Evolutionary conservation across 768 basidiomycete species (phyloP), one percentile per base, ranked within the genome.

Genomic region (Gyrodon lividus): DNA sequence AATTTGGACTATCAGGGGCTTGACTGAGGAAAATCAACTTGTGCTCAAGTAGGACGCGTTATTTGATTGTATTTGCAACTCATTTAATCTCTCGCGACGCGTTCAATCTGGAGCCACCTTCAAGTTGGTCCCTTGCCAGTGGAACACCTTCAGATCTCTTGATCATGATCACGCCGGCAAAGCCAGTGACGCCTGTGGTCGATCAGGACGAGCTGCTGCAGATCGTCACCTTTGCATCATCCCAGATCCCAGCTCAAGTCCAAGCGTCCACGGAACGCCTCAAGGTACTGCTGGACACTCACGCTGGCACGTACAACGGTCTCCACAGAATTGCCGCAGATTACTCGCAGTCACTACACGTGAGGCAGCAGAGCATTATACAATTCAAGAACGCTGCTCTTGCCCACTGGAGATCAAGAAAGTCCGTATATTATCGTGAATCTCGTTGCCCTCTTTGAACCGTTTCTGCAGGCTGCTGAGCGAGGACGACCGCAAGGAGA

Each of bases 351-450:
- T 84, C 88, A 13, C 66, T 87, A 33, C 72, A 72, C 14, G 78
- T 93, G 44, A 82, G 92, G 37, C 80, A 88, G 58, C 88, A 89
- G 65, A 83, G 87, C 22, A 89, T 92, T 56, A 87, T 95, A 49
- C 91, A 92, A 62, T 88, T 94, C 73, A 95, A 95, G 72, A 95
- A 94, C 59, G 77, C 78, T 1, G 85, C 84, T 2, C 66, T 84
- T 4, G 71, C 71, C 43, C 85, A 89, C 61, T 96, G 93, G 93
- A 77, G 80, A 63, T 86, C 84, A 28, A 72, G 84, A 72, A 90
- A 83, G 91, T 89, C 57, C 63, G 79, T 57, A 43, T 31, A 33
- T 40, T 43, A 17, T 33, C 9, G 16, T 38, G 31, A 49, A 40
- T 44, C 40, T 26, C 46, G 12, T 13, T 17, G 30, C 38, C 51